A percentile compares a stretch with the other conserved stretches of the same genome.
phyloP scores from a whole-genome alignment of 345 rosid species.

The Pelargonium nanum region DNA sequence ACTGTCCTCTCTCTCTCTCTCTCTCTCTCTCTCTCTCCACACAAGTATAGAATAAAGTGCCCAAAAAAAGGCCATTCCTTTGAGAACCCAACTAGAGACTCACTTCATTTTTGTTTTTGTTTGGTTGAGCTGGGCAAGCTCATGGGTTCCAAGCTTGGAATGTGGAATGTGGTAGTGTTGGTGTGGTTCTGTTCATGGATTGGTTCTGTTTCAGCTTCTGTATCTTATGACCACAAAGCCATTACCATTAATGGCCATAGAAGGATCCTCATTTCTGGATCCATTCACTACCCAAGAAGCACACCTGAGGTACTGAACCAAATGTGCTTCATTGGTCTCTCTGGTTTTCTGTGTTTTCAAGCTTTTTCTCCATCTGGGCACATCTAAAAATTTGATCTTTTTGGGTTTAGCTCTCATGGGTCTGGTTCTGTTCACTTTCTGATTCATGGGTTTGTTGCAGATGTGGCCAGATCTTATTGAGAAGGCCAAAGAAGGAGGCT shows the following conservation, averaged over 20 bases:
- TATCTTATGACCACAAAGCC: constrained; percentile 40
- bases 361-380: not conserved
- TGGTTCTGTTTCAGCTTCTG: constrained; percentile 10
- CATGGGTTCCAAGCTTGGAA: constrained; percentile 4
- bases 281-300: constrained; percentile 57
- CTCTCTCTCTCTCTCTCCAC: not conserved
- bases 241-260: constrained; percentile 41
- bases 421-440: not conserved
- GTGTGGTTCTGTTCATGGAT: constrained; percentile 5
- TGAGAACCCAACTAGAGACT: not conserved
- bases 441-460: constrained; percentile 21
- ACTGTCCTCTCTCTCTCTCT: not conserved
- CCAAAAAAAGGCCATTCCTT: not conserved
- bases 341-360: not conserved
- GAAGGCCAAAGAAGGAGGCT: constrained; percentile 71
- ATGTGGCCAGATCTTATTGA: constrained; percentile 73
- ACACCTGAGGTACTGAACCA: constrained; percentile 36
- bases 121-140: no score
- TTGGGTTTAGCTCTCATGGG: not conserved
- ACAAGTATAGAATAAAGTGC: not conserved
- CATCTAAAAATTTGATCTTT: not conserved
- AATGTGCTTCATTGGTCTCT: not conserved
- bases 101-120: not conserved
- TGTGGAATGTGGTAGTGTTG: not conserved
- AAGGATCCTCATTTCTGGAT: constrained; percentile 47